Base-by-base conservation (phyloP, 176 grass and related monocot genomes). In the Pontederia crassipes region DNA sequence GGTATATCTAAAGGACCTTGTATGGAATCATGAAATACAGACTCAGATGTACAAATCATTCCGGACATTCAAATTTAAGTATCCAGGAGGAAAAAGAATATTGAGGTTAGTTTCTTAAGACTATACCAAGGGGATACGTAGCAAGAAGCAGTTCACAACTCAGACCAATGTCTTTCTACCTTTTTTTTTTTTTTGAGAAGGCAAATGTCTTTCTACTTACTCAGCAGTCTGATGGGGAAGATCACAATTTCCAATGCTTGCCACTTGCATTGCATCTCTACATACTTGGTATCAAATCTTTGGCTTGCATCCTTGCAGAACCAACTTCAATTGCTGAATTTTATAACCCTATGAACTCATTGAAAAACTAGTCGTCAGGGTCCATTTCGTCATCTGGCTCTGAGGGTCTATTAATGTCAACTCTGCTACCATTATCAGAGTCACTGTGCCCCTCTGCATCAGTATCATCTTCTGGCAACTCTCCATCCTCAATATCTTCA, bases 341-440 rank as follows among this genome's bases (percentile, higher is more conserved):
- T 20, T 51, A 8, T 16, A 10, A 12, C 1, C 14, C 47, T 65
- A 65, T 48, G 4, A 50, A 65, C 47, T 2, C 14, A 50, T 63
- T 11, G 17, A 10, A 28, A 63, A 46, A 8, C 49, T 65, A 89
- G 77, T 96, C 91, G 85, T 98, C 94, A 9, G 88, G 88, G 66
- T 98, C 93, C 94, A 93, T 98, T 73, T 93, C 85, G 69, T 98
- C 87, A 2, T 93, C 94, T 68, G 92, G 82, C 35, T 92, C 94
- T 0, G 72, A 75, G 20, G 74, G 74, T 85, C 79, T 79, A 77
- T 72, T 98, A 7, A 16, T 32, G 9, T 81, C 80, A 14, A 75
- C 26, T 69, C 8, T 56, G 35, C 17, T 57, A 46, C 66, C 80
- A 79, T 65, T 85, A 57, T 92, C 84, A 62, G 88, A 85, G 67